These are phyloP conservation scores for Starmerella scarabaei DNA, from an alignment of 805 yeast genomes.

Conservation along the genomic window DNA sequence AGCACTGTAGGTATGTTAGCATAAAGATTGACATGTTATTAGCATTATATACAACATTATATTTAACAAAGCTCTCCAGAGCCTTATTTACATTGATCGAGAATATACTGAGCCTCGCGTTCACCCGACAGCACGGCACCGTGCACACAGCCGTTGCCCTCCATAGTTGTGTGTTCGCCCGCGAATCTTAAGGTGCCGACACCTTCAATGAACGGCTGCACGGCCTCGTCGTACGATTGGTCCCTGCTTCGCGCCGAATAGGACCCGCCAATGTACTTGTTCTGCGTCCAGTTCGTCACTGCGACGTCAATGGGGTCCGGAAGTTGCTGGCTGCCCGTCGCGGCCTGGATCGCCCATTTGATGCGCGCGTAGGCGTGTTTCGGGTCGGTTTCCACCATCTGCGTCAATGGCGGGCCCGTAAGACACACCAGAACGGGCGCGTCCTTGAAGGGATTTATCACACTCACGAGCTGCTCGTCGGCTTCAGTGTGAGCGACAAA, in stretches of 20 bases:
- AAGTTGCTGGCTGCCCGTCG: constrained; percentile 13
- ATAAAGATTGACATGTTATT: too few relatives aligned
- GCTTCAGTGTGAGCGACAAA: constrained; percentile 23
- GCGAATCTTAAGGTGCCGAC: constrained; percentile 60
- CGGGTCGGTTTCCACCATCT: constrained; percentile 40
- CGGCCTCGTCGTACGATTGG: constrained; percentile 53
- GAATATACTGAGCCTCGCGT: constrained; percentile 40
- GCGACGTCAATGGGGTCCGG: constrained; percentile 33
- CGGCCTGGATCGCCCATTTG: constrained; percentile 35
- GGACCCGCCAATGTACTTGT: constrained; percentile 60
- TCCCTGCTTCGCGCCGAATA: constrained; percentile 59
- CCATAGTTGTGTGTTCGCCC: constrained; percentile 77
- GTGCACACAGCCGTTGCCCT: constrained; percentile 85
- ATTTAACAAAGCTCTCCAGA: too few relatives aligned
- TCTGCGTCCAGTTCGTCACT: constrained; percentile 55
- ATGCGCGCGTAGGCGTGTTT: constrained; percentile 44
- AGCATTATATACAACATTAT: too few relatives aligned
- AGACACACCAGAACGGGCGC: constrained; percentile 41
- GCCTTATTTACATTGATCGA: too few relatives aligned
- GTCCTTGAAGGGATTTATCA: constrained; percentile 48
- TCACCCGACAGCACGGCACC: constrained; percentile 76
- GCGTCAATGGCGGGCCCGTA: constrained; percentile 62
- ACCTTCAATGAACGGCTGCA: constrained; percentile 50
- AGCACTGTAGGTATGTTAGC: too few relatives aligned
- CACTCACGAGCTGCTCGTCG: constrained; percentile 47